Conservation (phyloP, 805 yeast species). For the Candida multigemmis region DNA sequence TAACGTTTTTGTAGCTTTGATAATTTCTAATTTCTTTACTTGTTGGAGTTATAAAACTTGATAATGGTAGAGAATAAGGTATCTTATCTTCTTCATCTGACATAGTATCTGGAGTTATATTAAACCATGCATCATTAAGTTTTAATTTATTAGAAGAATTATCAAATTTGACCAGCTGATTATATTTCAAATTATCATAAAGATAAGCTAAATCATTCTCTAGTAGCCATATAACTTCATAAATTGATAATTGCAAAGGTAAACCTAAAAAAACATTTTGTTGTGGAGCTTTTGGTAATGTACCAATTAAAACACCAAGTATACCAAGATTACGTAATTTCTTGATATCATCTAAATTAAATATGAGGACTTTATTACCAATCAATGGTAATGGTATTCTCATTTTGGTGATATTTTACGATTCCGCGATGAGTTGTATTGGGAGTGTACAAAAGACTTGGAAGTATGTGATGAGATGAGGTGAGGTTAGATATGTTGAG, state of each 20-base stretch:
- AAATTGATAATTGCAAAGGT: conserved; percentile 65
- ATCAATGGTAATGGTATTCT: conserved; percentile 3
- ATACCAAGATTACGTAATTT: conserved; percentile 53
- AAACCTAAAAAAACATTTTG: conserved; percentile 82
- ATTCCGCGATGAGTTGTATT: too few relatives aligned
- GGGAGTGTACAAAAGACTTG: too few relatives aligned
- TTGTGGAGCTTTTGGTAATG: conserved; percentile 85
- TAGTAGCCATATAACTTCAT: conserved; percentile 66
- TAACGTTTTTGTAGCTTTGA: background rate
- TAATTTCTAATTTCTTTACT: background rate
- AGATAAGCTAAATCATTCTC: conserved; percentile 31
- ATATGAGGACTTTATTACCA: conserved; percentile 40
- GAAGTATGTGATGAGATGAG: too few relatives aligned
- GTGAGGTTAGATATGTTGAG: too few relatives aligned
- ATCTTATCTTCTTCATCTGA: conserved; percentile 1
- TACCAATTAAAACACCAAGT: conserved; percentile 73
- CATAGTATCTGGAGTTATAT: conserved; percentile 1
- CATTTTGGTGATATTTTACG: too few relatives aligned
- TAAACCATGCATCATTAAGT: conserved; percentile 1
- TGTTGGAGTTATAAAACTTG: conserved; percentile 1
- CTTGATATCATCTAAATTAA: conserved; percentile 45
- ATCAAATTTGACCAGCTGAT: too few relatives aligned
- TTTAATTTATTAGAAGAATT: background rate
- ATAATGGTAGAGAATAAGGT: conserved; percentile 1
- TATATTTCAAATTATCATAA: conserved; percentile 27